Evolutionary conservation across 495 filamentous ascomycete genomes (phyloP), one percentile per base, ranked within the genome.

Genomic region (Penicillium flavigenum): DNA sequence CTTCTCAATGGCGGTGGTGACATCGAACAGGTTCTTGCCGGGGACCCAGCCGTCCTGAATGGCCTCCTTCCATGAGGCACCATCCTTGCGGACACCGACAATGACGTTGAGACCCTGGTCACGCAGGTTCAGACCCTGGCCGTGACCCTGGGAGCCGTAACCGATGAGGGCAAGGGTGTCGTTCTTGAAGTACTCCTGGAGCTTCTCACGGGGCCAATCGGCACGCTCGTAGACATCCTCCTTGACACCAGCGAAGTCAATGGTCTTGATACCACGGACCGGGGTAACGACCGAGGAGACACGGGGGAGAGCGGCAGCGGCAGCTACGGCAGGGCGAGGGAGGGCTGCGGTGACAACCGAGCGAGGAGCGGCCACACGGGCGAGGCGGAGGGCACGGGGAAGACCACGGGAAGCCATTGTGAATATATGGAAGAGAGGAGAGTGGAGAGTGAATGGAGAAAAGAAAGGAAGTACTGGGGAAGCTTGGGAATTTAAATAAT

Each of bases 61-160:
- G 67, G 94, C 94, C 76, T 98, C 94, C 76, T 96, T 89, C 94
- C 94, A 98, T 63, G 94, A 98, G 66, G 91, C 84, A 74, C 94
- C 94, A 75, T 96, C 88, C 86, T 97, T 96, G 68, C 94, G 89
- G 69, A 98, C 94, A 80, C 94, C 94, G 63, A 98, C 83, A 69
- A 98, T 97, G 72, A 98, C 94, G 73, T 97, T 97, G 57, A 98
- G 83, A 69, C 94, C 94, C 81, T 98, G 95, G 85, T 98, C 94
- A 76, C 94, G 92, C 66, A 98, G 86, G 83, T 98, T 98, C 63
- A 98, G 88, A 72, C 95, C 95, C 82, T 98, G 94, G 65, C 95
- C 94, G 80, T 98, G 94, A 63, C 94, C 88, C 81, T 98, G 94
- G 63, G 95, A 98, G 67, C 94, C 94, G 81, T 98, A 98, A 72